Evolutionary conservation across 2,329 filamentous ascomycete genomes (phyloP).

Genomic region (Curvularia lunata): DNA sequence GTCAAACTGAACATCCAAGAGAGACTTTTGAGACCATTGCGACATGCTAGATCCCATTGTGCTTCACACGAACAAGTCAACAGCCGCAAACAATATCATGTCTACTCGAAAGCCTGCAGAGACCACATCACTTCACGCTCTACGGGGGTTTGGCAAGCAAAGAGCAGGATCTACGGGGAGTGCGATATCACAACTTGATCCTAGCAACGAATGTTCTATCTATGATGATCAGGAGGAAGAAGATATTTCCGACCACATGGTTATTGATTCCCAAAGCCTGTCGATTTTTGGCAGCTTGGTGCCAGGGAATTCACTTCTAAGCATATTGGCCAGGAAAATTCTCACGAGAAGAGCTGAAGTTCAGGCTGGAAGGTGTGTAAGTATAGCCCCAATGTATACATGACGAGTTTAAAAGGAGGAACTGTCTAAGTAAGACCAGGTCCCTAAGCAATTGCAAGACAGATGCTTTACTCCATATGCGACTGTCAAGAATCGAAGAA

Average conservation of each 20-base stretch:
- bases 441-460: neutral
- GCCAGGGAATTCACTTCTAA: neutral
- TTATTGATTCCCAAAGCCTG: neutral
- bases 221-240: too few relatives aligned
- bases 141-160: too few relatives aligned
- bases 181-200: too few relatives aligned
- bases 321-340: neutral
- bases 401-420: neutral
- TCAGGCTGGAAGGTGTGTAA: neutral
- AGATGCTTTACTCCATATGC: neutral
- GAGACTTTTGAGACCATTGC: too few relatives aligned
- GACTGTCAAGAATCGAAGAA: neutral
- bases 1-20: too few relatives aligned
- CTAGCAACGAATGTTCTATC: too few relatives aligned
- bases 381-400: neutral
- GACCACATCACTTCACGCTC: too few relatives aligned
- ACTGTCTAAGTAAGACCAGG: neutral
- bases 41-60: neutral
- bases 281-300: neutral
- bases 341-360: neutral
- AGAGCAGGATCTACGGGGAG: too few relatives aligned
- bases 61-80: neutral
- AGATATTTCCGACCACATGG: too few relatives aligned
- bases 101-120: neutral
- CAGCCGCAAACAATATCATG: too few relatives aligned